Percentiles rank a stretch among this genome's conserved stretches.
phyloP scores from a whole-genome alignment of 345 rosid species.

The Populus alba region DNA sequence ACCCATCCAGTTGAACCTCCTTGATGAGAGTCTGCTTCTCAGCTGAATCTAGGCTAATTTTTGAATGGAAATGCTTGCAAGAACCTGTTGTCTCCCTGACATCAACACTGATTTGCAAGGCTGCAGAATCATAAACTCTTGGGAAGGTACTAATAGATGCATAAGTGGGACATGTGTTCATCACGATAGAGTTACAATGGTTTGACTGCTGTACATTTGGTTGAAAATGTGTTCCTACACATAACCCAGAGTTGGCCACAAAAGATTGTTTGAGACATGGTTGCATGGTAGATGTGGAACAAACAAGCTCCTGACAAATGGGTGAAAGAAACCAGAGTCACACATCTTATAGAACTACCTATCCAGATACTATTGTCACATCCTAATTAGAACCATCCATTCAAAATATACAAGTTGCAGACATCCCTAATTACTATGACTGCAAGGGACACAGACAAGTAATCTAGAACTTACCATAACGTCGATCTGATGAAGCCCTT shows the following conservation, averaged over 20 bases:
- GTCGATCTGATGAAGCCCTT: neutral
- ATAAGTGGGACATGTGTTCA: conserved; percentile 21
- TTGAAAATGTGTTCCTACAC: conserved; percentile 26
- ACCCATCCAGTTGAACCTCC: conserved; percentile 16
- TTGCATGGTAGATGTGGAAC: conserved; percentile 22
- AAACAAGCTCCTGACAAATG: conserved; percentile 34
- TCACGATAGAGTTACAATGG: conserved; percentile 17
- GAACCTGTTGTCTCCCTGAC: conserved; percentile 13
- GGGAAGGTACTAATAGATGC: conserved; percentile 16
- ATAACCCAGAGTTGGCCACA: conserved; percentile 19
- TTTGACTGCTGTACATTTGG: conserved; percentile 20
- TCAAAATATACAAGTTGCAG: neutral
- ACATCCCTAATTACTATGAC: neutral
- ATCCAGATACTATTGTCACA: neutral
- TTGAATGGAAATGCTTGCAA: conserved; percentile 20
- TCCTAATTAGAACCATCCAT: neutral
- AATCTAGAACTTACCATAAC: conserved; percentile 12
- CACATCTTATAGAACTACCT: neutral
- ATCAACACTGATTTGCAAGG: conserved; percentile 22
- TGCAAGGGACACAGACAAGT: neutral
- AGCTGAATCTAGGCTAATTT: conserved; percentile 9
- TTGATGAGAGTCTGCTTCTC: conserved; percentile 22
- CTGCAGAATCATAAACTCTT: conserved; percentile 26
- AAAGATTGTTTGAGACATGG: conserved; percentile 11
- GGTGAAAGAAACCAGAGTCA: neutral